A percentile compares a stretch with the other conserved stretches of the same genome.
Evolutionary conservation across 495 filamentous ascomycete genomes (phyloP).

Genomic region (Chaetomium tenue): DNA sequence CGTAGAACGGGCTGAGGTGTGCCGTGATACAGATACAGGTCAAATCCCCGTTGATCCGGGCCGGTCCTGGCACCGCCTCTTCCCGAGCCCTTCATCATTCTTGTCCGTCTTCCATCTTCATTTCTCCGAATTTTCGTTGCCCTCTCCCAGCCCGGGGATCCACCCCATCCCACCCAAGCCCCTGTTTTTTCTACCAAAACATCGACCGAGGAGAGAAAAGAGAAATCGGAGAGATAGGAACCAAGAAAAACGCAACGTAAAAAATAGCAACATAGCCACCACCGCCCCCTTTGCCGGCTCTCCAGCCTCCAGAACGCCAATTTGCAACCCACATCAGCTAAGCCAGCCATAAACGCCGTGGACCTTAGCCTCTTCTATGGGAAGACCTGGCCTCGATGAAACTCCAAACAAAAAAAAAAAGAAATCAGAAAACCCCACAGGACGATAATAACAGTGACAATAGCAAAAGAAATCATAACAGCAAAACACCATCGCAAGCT

Average conservation of each 20-base stretch:
- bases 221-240: constrained; percentile 16
- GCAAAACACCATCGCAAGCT: constrained; percentile 6
- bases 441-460: background rate
- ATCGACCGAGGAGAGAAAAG: constrained; percentile 24
- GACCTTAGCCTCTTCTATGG: constrained; percentile 33
- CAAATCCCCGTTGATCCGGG: constrained; percentile 14
- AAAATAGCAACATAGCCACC: constrained; percentile 15
- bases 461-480: constrained; percentile 5
- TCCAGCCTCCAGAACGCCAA: constrained; percentile 22
- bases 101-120: background rate
- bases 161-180: constrained; percentile 17
- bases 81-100: constrained; percentile 6
- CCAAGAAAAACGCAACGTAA: background rate
- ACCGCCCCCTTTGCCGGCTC: background rate
- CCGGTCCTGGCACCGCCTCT: background rate
- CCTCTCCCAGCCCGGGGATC: constrained; percentile 13
- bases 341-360: constrained; percentile 29
- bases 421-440: constrained; percentile 5
- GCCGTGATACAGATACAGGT: constrained; percentile 8
- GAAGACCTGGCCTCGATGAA: constrained; percentile 22
- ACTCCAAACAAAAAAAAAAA: constrained; percentile 3
- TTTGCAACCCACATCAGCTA: constrained; percentile 33
- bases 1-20: constrained; percentile 6
- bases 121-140: constrained; percentile 9
- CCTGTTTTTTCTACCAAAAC: constrained; percentile 18